A percentile compares a stretch with the other conserved stretches of the same genome.
These are phyloP conservation scores for Neurospora sp. DNA, from an alignment of 2,329 filamentous ascomycete species.

Conservation along the genomic window DNA sequence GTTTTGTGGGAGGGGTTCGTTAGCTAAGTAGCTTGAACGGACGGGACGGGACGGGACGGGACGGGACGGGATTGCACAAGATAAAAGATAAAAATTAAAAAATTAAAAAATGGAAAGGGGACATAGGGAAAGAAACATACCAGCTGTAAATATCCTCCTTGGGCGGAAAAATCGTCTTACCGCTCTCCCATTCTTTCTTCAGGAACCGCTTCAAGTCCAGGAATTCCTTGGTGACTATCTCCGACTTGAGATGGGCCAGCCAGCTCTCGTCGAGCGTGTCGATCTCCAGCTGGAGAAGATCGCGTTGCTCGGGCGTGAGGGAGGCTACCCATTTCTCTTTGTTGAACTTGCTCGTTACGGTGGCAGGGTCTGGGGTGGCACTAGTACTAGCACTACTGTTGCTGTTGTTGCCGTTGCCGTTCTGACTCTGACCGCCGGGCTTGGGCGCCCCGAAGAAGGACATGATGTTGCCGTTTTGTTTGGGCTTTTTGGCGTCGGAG, in stretches of 20 bases:
- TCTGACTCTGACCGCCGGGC: conserved; percentile 2
- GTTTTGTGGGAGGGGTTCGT: conserved; percentile 12
- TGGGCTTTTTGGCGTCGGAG: conserved; percentile 57
- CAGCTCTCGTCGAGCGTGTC: conserved; percentile 86
- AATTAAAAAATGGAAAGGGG: not conserved
- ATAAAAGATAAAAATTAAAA: no score
- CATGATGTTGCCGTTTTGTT: conserved; percentile 69
- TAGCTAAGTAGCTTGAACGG: not conserved
- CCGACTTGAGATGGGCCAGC: conserved; percentile 81
- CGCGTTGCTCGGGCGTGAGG: conserved; percentile 70
- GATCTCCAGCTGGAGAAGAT: conserved; percentile 79
- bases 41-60: not conserved
- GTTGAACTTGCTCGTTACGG: conserved; percentile 54
- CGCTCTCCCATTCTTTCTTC: conserved; percentile 58
- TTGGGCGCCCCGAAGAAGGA: conserved; percentile 78
- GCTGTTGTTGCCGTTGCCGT: conserved; percentile 5
- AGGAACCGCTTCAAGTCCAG: conserved; percentile 82
- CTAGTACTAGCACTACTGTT: conserved; percentile 12
- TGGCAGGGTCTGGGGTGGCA: conserved; percentile 21
- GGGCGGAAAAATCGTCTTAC: conserved; percentile 75
- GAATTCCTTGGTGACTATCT: conserved; percentile 70
- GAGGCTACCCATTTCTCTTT: conserved; percentile 82
- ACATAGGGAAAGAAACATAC: conserved; percentile 42
- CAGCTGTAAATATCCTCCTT: conserved; percentile 88
- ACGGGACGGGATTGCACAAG: not conserved